phyloP scores from a whole-genome alignment of 331 rosid genomes.

The Malus hybrid region DNA sequence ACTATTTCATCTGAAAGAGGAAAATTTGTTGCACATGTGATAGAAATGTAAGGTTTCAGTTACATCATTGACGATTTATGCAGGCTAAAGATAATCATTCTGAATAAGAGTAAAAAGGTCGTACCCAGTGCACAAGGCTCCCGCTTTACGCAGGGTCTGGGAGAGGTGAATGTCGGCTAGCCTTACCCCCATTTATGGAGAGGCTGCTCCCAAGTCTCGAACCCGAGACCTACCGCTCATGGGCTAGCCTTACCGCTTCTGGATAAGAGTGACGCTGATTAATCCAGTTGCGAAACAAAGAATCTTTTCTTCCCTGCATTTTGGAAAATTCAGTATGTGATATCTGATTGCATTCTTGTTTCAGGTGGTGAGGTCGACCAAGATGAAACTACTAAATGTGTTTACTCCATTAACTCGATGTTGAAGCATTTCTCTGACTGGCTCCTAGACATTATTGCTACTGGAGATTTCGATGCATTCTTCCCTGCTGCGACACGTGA shows the following conservation, averaged over 20 bases:
- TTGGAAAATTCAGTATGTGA: slow-evolving; percentile 2
- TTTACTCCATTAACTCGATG: slow-evolving; percentile 88
- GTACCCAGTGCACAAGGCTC: too few species aligned
- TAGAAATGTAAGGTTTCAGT: not conserved
- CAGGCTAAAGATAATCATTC: not conserved
- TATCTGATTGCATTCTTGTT: slow-evolving; percentile 21
- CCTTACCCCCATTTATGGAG: too few species aligned
- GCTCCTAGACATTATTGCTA: slow-evolving; percentile 94
- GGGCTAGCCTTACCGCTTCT: too few species aligned
- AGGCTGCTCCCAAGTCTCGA: too few species aligned
- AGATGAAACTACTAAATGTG: slow-evolving; percentile 37
- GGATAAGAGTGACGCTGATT: not conserved
- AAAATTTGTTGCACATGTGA: not conserved
- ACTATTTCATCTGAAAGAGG: not conserved
- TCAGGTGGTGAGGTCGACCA: slow-evolving; percentile 45
- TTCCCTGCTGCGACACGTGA: slow-evolving; percentile 99
- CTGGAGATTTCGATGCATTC: slow-evolving; percentile 97
- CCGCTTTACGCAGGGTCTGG: too few species aligned
- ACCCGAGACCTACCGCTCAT: too few species aligned
- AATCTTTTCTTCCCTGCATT: slow-evolving; percentile 3
- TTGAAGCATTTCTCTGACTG: slow-evolving; percentile 94
- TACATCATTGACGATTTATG: not conserved
- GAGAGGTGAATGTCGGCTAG: too few species aligned
- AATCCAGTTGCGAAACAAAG: not conserved
- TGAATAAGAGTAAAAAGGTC: too few species aligned